Evolutionary conservation across 495 filamentous ascomycete genomes (phyloP), one percentile per base, ranked within the genome.

Genomic region (Platismatia glauca): DNA sequence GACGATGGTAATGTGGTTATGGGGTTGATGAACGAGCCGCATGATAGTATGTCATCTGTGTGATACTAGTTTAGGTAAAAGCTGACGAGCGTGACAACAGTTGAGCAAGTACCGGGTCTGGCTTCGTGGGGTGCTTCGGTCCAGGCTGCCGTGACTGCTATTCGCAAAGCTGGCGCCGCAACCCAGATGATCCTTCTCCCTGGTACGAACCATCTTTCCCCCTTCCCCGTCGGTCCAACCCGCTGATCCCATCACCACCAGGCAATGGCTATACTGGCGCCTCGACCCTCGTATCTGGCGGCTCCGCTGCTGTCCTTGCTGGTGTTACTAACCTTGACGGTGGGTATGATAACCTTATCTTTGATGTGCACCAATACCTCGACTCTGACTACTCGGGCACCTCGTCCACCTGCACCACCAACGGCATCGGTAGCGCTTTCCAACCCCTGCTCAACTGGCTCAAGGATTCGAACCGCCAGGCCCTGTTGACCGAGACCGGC

Each of bases 1-100:
- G 57, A 38, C 11, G 60, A 76, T n/a, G 56, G 72, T 7, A 79
- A 77, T 18, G 71, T 84, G 31, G 70, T 78, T n/a, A 85, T 86
- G 70, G 83, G 83, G 41, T 69, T 86, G 52, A 84, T 86, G 80
- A 87, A 85, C 68, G 84, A 87, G 69, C 82, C 84, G 7, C 82
- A 83, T 64, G 67, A 75, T 59, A 69, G 66, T 41, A 71, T 56
- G 52, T 50, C 20, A 31, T 16, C 16, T 4, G 7, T 41, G 20
- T 29, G 15, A 44, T 31, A 41, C 48, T 16, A 39, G 4, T 16
- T 39, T 3, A 22, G 12, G 13, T 7, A 1, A 24, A 11, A 59
- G 48, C 62, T 60, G n/a, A 64, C 69, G 65, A 67, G 9, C 34
- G 4, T 35, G 4, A 65, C 67, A 33, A 7, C 15, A 53, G 50